Conservation (phyloP, 352 stramenopile species). For the Phytophthora fragariaefolia region DNA sequence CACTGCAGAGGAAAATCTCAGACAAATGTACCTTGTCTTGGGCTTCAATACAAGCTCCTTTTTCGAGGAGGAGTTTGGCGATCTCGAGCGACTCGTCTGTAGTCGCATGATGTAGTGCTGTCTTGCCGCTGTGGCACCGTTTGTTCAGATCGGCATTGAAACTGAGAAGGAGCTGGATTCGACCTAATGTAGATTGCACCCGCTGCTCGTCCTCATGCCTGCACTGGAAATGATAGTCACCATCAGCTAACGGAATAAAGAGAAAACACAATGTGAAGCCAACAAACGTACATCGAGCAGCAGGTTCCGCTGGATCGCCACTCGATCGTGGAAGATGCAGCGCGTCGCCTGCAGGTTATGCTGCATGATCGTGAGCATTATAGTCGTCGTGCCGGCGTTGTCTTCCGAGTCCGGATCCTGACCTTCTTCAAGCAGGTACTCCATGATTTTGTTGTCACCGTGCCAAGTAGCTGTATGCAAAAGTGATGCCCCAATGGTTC, state of each 20-base stretch:
- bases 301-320: conserved; percentile 28
- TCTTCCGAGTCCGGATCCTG: conserved; percentile 23
- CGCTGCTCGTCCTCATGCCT: conserved; percentile 23
- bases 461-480: conserved; percentile 29
- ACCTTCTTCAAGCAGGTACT: conserved; percentile 17
- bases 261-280: neutral
- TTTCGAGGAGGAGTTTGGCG: conserved; percentile 10
- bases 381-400: conserved; percentile 18
- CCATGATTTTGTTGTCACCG: conserved; percentile 11
- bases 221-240: conserved; percentile 9
- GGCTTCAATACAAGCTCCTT: neutral
- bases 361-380: conserved; percentile 26
- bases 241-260: neutral
- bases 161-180: conserved; percentile 5
- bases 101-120: conserved; percentile 16
- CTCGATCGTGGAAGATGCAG: conserved; percentile 21
- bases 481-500: conserved; percentile 19
- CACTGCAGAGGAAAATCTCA: no score
- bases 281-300: conserved; percentile 18
- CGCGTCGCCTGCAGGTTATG: conserved; percentile 22
- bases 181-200: neutral
- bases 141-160: conserved; percentile 12
- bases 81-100: conserved; percentile 16
- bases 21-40: conserved; percentile 19
- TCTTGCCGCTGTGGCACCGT: conserved; percentile 14